Evolutionary conservation across 2,329 filamentous ascomycete genomes (phyloP).

Genomic region (Lasiodiplodia citricola): DNA sequence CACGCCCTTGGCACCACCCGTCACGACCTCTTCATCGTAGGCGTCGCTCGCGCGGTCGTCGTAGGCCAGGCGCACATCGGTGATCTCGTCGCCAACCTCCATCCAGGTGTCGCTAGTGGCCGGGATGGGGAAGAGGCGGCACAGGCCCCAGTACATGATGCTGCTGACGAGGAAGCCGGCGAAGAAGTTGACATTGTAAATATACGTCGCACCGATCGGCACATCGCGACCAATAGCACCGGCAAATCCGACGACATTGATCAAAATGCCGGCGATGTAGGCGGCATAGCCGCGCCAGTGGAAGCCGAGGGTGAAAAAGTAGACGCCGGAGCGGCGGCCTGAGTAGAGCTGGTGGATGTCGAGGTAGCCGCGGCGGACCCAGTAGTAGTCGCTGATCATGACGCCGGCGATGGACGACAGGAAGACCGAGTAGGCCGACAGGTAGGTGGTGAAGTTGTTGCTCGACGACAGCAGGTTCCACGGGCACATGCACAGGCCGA

Average conservation of each 20-base stretch:
- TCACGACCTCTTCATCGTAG: slow-evolving; percentile 24
- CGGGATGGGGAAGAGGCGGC: slow-evolving; percentile 71
- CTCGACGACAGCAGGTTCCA: slow-evolving; percentile 76
- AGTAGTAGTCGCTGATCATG: slow-evolving; percentile 86
- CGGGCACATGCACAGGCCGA: slow-evolving; percentile 86
- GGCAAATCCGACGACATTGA: slow-evolving; percentile 91
- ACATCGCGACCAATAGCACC: slow-evolving; percentile 76
- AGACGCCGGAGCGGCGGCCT: slow-evolving; percentile 68
- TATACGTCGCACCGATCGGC: slow-evolving; percentile 78
- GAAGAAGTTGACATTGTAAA: slow-evolving; percentile 94
- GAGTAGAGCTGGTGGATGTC: slow-evolving; percentile 81
- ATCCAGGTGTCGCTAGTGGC: slow-evolving; percentile 78
- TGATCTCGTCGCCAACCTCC: slow-evolving; percentile 71
- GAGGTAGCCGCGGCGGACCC: slow-evolving; percentile 81
- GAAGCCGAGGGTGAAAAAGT: slow-evolving; percentile 75
- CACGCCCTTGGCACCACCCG: slow-evolving; percentile 11
- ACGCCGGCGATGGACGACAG: slow-evolving; percentile 94
- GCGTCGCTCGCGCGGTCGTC: slow-evolving; percentile 28
- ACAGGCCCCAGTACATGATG: slow-evolving; percentile 71
- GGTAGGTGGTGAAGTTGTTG: slow-evolving; percentile 89
- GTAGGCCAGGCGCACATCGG: slow-evolving; percentile 40
- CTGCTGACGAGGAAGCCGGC: slow-evolving; percentile 76
- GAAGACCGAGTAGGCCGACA: slow-evolving; percentile 91
- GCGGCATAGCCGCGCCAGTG: slow-evolving; percentile 85
- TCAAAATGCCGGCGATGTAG: slow-evolving; percentile 81